Conservation (phyloP, 2,329 filamentous ascomycete species). For the Exophiala dermatitidis region DNA sequence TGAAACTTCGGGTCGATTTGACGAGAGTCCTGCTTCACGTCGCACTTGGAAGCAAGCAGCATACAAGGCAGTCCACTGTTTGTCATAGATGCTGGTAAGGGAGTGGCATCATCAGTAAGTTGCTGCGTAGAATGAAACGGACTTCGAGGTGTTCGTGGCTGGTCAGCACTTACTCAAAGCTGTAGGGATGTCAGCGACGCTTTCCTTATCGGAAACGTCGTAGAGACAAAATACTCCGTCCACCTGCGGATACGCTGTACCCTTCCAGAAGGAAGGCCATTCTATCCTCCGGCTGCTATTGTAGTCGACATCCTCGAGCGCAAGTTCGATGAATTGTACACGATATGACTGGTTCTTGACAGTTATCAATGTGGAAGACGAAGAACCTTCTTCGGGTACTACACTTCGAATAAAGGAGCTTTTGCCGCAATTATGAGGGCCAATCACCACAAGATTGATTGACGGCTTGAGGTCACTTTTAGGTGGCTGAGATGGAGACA, state of each 20-base stretch:
- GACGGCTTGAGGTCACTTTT: constrained; percentile 36
- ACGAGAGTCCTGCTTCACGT: constrained; percentile 62
- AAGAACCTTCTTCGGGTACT: constrained; percentile 40
- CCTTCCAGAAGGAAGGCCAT: constrained; percentile 52
- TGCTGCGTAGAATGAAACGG: background rate
- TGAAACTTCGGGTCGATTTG: constrained; percentile 64
- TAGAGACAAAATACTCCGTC: constrained; percentile 82
- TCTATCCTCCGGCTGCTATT: constrained; percentile 41
- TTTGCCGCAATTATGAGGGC: constrained; percentile 50
- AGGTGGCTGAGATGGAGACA: constrained; percentile 9
- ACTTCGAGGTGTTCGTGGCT: background rate
- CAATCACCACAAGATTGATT: constrained; percentile 54
- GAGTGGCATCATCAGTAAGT: background rate
- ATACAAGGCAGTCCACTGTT: constrained; percentile 53
- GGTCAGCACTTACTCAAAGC: constrained; percentile 60
- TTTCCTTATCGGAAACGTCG: constrained; percentile 73
- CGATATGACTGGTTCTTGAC: constrained; percentile 50
- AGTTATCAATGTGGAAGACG: constrained; percentile 44
- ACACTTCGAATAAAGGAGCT: constrained; percentile 53
- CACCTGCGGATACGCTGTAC: constrained; percentile 64
- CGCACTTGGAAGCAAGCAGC: constrained; percentile 85
- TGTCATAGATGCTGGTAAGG: constrained; percentile 19
- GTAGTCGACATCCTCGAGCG: constrained; percentile 46
- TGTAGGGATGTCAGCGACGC: constrained; percentile 65
- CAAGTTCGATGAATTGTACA: constrained; percentile 52